Conservation (phyloP, 257 asterid genomes). For the Paulownia fortunei region DNA sequence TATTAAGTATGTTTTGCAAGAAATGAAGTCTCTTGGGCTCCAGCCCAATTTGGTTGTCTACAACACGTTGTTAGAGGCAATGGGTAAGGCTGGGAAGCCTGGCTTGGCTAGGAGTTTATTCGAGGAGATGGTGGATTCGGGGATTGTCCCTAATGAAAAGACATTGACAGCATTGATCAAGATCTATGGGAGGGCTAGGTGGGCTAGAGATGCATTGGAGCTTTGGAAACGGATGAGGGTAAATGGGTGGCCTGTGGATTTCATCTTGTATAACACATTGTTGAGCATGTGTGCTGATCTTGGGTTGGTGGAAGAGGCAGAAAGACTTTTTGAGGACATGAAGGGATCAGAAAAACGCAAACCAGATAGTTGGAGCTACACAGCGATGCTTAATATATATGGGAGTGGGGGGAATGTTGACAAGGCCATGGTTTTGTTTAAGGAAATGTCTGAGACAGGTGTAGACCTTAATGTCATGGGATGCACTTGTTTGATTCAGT, state of each 20-base stretch:
- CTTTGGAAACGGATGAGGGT: conserved; percentile 88
- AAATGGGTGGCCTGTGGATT: conserved; percentile 92
- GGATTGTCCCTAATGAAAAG: conserved; percentile 74
- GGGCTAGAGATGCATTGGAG: conserved; percentile 87
- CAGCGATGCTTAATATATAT: conserved; percentile 88
- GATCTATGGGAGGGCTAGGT: conserved; percentile 92
- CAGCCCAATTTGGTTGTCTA: conserved; percentile 85
- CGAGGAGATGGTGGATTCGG: conserved; percentile 89
- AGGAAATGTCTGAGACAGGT: conserved; percentile 63
- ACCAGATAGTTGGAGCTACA: conserved; percentile 90
- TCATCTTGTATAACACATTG: conserved; percentile 80
- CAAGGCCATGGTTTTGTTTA: conserved; percentile 81
- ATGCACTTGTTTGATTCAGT: conserved; percentile 86
- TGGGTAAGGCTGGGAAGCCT: conserved; percentile 93
- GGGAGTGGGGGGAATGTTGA: conserved; percentile 83
- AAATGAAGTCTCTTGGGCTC: conserved; percentile 79
- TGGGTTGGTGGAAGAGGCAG: conserved; percentile 89
- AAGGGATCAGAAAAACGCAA: conserved; percentile 55
- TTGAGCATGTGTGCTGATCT: conserved; percentile 97
- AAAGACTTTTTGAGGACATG: conserved; percentile 77
- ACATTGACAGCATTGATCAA: conserved; percentile 82
- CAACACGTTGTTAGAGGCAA: conserved; percentile 82
- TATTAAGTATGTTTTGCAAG: conserved; percentile 75
- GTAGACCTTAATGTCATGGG: conserved; percentile 89
- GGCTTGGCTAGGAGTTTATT: conserved; percentile 86